A percentile compares a stretch with the other conserved stretches of the same genome.
phyloP scores from a whole-genome alignment of 2,329 filamentous ascomycete species.

The Calycina herbarum region DNA sequence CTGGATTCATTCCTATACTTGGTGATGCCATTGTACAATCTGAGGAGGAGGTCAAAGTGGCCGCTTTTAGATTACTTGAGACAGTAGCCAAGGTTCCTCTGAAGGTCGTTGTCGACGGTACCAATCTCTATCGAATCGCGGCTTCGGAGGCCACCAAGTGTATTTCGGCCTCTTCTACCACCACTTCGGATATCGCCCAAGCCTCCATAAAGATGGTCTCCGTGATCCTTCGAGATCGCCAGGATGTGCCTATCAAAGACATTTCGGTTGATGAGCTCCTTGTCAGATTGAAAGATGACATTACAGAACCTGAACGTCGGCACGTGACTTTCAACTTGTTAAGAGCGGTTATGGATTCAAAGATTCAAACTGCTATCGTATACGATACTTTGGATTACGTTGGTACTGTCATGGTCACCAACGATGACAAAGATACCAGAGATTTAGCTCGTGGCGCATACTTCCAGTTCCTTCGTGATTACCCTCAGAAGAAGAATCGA shows the following conservation, averaged over 20 bases:
- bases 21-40: slow-evolving; percentile 81
- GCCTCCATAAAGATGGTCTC: slow-evolving; percentile 86
- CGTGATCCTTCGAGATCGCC: slow-evolving; percentile 78
- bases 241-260: slow-evolving; percentile 74
- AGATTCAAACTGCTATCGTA: slow-evolving; percentile 79
- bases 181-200: slow-evolving; percentile 81
- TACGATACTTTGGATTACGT: slow-evolving; percentile 92
- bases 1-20: slow-evolving; percentile 84
- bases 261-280: slow-evolving; percentile 80
- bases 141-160: slow-evolving; percentile 81
- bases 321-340: slow-evolving; percentile 95
- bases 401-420: slow-evolving; percentile 91
- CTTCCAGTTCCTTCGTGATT: slow-evolving; percentile 91
- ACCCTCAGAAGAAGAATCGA: slow-evolving; percentile 85
- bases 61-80: slow-evolving; percentile 80
- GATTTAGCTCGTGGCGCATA: slow-evolving; percentile 87
- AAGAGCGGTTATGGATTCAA: slow-evolving; percentile 80
- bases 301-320: slow-evolving; percentile 89
- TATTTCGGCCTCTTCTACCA: slow-evolving; percentile 74
- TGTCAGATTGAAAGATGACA: slow-evolving; percentile 77
- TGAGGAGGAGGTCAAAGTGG: slow-evolving; percentile 91
- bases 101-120: slow-evolving; percentile 60
- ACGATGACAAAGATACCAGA: slow-evolving; percentile 84
- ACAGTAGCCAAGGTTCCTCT: slow-evolving; percentile 85
- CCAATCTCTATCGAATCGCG: slow-evolving; percentile 70